A percentile compares a stretch with the other conserved stretches of the same genome.
Evolutionary conservation across 192 early-diverging fungal genomes (phyloP).

Genomic region (Umbelopsis isabellina): DNA sequence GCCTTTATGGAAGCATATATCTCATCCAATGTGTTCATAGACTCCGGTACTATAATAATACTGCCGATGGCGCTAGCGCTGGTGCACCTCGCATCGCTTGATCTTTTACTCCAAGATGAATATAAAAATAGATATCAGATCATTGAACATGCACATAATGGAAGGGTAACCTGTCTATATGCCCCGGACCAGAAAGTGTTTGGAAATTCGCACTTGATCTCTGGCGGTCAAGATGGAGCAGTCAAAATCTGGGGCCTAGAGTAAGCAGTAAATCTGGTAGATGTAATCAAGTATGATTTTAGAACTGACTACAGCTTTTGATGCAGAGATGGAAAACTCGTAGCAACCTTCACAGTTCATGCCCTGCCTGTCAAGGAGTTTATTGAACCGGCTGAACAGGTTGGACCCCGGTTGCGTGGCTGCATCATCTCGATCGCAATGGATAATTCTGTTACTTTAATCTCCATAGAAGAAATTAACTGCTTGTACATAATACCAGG

Average conservation of each 20-base stretch:
- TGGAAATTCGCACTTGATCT: conserved; percentile 59
- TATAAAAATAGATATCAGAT: conserved; percentile 3
- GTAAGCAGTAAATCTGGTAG: conserved; percentile 41
- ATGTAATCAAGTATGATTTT: neutral
- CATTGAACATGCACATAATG: conserved; percentile 56
- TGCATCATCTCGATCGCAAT: conserved; percentile 67
- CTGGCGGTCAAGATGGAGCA: conserved; percentile 67
- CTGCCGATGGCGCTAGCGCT: conserved; percentile 51
- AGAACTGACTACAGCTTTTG: neutral
- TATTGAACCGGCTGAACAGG: conserved; percentile 56
- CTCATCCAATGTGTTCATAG: conserved; percentile 36
- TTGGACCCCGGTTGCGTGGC: conserved; percentile 43
- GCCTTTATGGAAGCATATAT: neutral
- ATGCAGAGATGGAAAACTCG: conserved; percentile 51
- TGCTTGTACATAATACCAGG: conserved; percentile 69
- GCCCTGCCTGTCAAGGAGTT: conserved; percentile 52
- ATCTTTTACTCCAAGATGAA: conserved; percentile 2
- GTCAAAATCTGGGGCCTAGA: conserved; percentile 77
- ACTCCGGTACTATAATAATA: conserved; percentile 63
- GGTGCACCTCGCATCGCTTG: conserved; percentile 23
- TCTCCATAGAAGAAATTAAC: conserved; percentile 73
- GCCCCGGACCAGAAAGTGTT: conserved; percentile 46
- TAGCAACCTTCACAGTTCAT: conserved; percentile 64
- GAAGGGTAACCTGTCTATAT: conserved; percentile 64
- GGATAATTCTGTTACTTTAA: conserved; percentile 71